Evolutionary conservation across 371 early-diverging fungal species (phyloP), one percentile per base, ranked within the genome.

Genomic region (Rozella allomycis): DNA sequence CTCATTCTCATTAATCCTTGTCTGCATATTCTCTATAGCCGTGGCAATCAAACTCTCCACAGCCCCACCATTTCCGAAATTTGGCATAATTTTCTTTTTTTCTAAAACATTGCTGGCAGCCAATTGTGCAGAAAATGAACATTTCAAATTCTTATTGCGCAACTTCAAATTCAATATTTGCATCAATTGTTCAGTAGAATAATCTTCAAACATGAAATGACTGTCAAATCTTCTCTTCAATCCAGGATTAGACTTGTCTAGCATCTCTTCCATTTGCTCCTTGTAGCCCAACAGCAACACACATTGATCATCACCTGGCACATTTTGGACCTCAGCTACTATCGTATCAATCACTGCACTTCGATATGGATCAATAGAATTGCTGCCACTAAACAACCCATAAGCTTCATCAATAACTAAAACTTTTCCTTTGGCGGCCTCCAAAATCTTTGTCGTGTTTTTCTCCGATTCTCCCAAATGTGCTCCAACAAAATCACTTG

Each of bases 21-120:
- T 30, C 3, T 37, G 21, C 5, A 45, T 48, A 28, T 37, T 46
- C 6, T 37, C 38, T 13, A 51, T 34, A 17, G 52, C 52, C 20
- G 18, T 41, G 1, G 23, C 20, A 5, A 51, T 17, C 8, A 51
- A 34, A 6, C 17, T 9, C n/a, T 51, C 37, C 12, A 51, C 46
- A 3, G 52, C 38, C 16, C 52, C 52, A 11, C 44, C 52, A 30
- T 49, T 51, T 31, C 49, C 52, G 34, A 51, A 51, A 46, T 51
- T 51, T 14, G 48, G 26, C 33, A 39, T 5, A 17, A 20, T 7
- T 20, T 39, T 35, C 32, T 49, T 44, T 31, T 37, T 45, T 8
- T 30, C 20, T 12, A 51, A 37, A 7, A 40, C 29, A 23, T 42
- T 32, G 9, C 47, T 17, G 5, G 41, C 47, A 25, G 18, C 5